Base-by-base conservation (phyloP, 768 basidiomycete genomes). In the Mycena rosella region DNA sequence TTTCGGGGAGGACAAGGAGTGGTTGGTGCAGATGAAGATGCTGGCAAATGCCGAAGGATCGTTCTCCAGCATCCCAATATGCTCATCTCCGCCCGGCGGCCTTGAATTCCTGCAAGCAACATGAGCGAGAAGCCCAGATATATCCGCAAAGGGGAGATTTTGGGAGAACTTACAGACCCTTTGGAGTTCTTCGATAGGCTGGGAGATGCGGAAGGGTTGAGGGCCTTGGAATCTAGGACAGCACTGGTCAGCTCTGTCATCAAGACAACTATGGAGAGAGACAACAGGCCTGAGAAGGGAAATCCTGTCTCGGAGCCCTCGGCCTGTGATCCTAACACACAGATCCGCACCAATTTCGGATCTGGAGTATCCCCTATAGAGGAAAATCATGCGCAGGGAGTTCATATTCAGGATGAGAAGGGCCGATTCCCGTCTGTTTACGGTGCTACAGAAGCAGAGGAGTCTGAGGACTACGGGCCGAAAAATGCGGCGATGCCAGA, bases 401-500 rank as follows among this genome's bases (percentile, higher is more conserved):
- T 24, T 7, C 22, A 48, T 5, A 22, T 17, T 7, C 24, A 8
- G 9, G 45, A 22, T 24, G 45, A 7, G 5, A 22, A 15, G 26
- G n/a, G 15, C 10, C 7, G n/a, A 26, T 6, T 24, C 6, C 45
- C 45, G n/a, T 6, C 5, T 11, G 5, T 6, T 14, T 6, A 44
- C 5, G 42, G 14, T n/a, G 45, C 22, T 26, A 7, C 3, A 32
- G 20, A 20, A 30, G 30, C 17, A 24, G 52, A 53, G n/a, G 30
- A 11, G n/a, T n/a, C n/a, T 5, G 52, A 53, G 30, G 30, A 53
- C 8, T 53, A 53, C 52, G 52, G 52, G 18, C 52, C 52, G 32
- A 53, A 53, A 22, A 53, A 30, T 8, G 52, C 52, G 4, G 52
- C 52, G 4, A 53, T 53, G 52, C 52, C 52, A 20, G 52, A 53